phyloP scores from a whole-genome alignment of 169 alveolate species.

The Blepharisma undulans region DNA sequence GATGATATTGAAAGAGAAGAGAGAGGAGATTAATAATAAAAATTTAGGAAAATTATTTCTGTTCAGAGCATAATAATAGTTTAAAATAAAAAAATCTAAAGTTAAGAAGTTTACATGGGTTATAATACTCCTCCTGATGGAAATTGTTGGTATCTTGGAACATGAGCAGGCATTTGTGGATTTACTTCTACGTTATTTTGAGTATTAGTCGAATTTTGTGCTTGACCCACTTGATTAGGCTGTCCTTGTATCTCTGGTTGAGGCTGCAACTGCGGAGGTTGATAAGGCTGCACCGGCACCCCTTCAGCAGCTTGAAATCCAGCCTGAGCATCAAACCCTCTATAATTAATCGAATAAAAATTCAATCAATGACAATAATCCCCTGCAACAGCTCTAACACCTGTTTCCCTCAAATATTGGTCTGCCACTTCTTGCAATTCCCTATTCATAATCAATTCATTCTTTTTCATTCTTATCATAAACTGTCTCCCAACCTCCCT shows the following conservation, averaged over 20 bases:
- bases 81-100: not conserved
- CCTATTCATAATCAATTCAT: not conserved
- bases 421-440: not conserved
- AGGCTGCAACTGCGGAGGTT: not conserved
- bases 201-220: not conserved
- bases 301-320: not conserved
- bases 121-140: not conserved
- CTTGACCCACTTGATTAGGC: not conserved
- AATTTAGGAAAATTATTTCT: too few relatives aligned
- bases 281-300: not conserved
- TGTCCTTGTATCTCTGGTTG: too few relatives aligned
- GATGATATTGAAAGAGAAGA: constrained; percentile 28
- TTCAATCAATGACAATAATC: not conserved
- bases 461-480: not conserved
- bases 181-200: not conserved
- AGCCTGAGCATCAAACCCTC: not conserved
- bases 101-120: not conserved
- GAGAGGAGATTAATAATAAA: not conserved
- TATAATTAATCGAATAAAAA: not conserved
- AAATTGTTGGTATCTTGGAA: not conserved
- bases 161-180: not conserved
- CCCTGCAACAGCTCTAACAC: not conserved
- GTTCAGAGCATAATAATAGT: not conserved
- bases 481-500: not conserved
- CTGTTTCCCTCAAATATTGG: not conserved